These are phyloP conservation scores for Puya raimondii DNA, from an alignment of 176 grass and related monocot species.

Conservation along the genomic window DNA sequence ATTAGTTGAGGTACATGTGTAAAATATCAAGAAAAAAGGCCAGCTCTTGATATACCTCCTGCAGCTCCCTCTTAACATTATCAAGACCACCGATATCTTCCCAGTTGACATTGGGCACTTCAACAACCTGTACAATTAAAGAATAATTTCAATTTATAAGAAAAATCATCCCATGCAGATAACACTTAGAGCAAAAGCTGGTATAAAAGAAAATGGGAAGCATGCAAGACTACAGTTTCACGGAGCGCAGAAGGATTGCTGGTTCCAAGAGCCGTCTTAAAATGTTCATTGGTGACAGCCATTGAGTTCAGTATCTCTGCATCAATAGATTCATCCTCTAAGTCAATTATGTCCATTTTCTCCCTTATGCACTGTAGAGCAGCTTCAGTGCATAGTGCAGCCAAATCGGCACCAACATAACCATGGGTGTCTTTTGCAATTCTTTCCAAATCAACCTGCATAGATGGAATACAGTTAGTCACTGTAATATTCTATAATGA, in stretches of 20 bases:
- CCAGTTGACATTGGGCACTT: conserved; percentile 63
- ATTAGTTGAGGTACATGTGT: not conserved
- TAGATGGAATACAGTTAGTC: not conserved
- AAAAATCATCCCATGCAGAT: not conserved
- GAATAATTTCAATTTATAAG: conserved; percentile 12
- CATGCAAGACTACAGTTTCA: conserved; percentile 30
- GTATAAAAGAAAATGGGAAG: not conserved
- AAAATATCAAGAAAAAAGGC: not conserved
- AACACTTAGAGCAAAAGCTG: not conserved
- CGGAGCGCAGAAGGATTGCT: conserved; percentile 59
- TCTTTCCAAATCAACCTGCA: conserved; percentile 41
- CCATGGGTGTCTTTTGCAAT: conserved; percentile 48
- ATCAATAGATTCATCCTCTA: conserved; percentile 54
- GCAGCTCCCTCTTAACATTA: conserved; percentile 53
- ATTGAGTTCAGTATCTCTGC: conserved; percentile 46
- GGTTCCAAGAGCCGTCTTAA: conserved; percentile 38
- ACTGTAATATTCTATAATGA: not conserved
- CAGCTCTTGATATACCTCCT: conserved; percentile 33
- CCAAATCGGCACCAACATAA: conserved; percentile 49
- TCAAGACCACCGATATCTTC: conserved; percentile 52
- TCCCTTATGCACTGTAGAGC: conserved; percentile 57
- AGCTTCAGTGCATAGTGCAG: conserved; percentile 51
- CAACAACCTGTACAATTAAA: conserved; percentile 30
- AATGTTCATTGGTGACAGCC: conserved; percentile 51
- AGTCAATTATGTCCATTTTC: conserved; percentile 68